These are phyloP conservation scores for Termitomyces sp. DNA, from an alignment of 768 basidiomycete species.

Conservation along the genomic window DNA sequence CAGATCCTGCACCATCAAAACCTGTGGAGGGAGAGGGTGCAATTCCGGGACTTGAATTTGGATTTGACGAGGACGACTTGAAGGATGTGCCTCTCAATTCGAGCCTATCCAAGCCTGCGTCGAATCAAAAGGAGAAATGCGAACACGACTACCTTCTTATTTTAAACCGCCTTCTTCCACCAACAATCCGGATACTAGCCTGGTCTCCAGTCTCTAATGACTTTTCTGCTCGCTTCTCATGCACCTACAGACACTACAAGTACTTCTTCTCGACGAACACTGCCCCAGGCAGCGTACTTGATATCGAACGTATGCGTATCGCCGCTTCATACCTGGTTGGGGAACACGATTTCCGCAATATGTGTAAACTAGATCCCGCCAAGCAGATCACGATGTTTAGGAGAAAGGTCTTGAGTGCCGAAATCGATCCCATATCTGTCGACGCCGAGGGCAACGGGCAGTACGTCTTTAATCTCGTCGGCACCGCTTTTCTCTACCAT, in stretches of 20 bases:
- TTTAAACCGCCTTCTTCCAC: conserved; percentile 85
- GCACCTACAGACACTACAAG: conserved; percentile 90
- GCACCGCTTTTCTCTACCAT: conserved; percentile 90
- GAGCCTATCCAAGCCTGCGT: conserved; percentile 14
- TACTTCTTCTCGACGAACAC: conserved; percentile 82
- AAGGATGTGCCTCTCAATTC: conserved; percentile 18
- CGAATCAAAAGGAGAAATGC: conserved; percentile 17
- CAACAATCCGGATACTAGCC: conserved; percentile 85
- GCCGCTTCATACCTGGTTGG: conserved; percentile 75
- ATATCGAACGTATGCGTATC: conserved; percentile 71
- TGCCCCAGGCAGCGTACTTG: conserved; percentile 39
- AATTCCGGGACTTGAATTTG: conserved; percentile 18
- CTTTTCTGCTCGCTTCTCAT: conserved; percentile 90
- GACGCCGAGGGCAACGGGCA: conserved; percentile 27
- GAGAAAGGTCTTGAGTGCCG: conserved; percentile 64
- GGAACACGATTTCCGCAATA: conserved; percentile 92
- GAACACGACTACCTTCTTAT: conserved; percentile 78
- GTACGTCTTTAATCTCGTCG: conserved; percentile 81
- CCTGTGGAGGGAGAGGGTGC: neutral
- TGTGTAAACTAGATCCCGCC: conserved; percentile 88
- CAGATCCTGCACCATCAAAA: neutral
- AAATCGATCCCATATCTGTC: conserved; percentile 46
- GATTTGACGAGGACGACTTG: conserved; percentile 21
- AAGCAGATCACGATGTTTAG: conserved; percentile 87
- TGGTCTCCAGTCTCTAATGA: conserved; percentile 83